Conservation (phyloP, 2,329 filamentous ascomycete species). For the Dactylellina parvicollis region DNA sequence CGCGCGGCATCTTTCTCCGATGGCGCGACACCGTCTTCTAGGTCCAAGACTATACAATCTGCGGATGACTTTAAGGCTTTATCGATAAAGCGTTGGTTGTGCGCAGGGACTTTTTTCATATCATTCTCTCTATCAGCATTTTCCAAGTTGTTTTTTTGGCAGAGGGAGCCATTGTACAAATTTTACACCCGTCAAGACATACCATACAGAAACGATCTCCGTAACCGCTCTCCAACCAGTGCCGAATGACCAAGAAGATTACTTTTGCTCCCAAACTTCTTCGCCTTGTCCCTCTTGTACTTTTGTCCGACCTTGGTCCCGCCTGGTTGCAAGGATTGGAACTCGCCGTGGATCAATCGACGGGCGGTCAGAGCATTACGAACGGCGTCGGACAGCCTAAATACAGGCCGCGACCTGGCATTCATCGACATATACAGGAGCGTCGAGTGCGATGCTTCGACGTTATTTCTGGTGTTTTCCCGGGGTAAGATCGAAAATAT, state of each 20-base stretch:
- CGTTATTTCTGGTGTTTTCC: too few relatives aligned
- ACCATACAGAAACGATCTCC: slow-evolving; percentile 43
- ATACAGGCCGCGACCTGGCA: neutral
- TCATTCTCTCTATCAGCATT: neutral
- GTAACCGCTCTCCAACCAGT: slow-evolving; percentile 1
- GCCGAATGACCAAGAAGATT: slow-evolving; percentile 17
- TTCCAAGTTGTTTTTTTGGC: too few relatives aligned
- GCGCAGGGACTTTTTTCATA: slow-evolving; percentile 24
- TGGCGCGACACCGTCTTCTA: slow-evolving; percentile 45
- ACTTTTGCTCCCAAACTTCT: neutral
- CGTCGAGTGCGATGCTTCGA: neutral
- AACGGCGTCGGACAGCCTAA: slow-evolving; percentile 12
- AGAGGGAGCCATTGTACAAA: too few relatives aligned
- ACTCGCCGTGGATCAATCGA: neutral
- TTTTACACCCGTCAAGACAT: neutral
- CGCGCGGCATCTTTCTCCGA: slow-evolving; percentile 21
- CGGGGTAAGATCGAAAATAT: too few relatives aligned
- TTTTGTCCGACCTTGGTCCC: neutral
- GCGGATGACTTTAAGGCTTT: slow-evolving; percentile 29
- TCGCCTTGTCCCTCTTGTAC: neutral
- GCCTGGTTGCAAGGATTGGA: neutral
- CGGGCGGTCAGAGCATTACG: neutral
- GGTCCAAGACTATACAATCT: slow-evolving; percentile 47
- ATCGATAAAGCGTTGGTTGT: slow-evolving; percentile 32
- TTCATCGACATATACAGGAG: slow-evolving; percentile 6